Evolutionary conservation across 164 flowering plant genomes (phyloP).

Genomic region (Chimonanthus salicifolius): DNA sequence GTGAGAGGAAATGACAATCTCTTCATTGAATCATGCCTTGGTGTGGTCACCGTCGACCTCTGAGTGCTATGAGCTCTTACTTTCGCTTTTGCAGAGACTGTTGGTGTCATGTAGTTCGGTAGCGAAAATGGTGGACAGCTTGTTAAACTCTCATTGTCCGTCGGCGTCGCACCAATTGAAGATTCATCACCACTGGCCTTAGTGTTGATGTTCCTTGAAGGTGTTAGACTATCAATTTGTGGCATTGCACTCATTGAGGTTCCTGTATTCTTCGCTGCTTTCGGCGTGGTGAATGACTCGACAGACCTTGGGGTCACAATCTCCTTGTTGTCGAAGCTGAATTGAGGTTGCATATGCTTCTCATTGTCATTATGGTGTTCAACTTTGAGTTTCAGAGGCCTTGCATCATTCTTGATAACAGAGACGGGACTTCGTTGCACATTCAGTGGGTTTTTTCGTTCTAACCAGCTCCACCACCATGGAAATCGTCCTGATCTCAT

Average conservation of each 20-base stretch:
- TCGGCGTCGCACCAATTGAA: conserved; percentile 33
- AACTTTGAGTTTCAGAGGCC: conserved; percentile 40
- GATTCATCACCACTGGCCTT: conserved; percentile 31
- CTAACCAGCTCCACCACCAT: conserved; percentile 96
- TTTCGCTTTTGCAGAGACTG: conserved; percentile 81
- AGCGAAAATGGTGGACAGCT: conserved; percentile 92
- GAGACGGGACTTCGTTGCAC: conserved; percentile 25
- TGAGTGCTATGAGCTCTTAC: conserved; percentile 49
- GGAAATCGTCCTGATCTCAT: conserved; percentile 58
- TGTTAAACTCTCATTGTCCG: conserved; percentile 82
- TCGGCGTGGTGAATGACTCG: conserved; percentile 34
- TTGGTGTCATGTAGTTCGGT: conserved; percentile 87
- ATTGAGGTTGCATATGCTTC: conserved; percentile 23
- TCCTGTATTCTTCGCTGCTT: conserved; percentile 17
- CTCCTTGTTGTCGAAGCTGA: conserved; percentile 32
- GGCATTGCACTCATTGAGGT: conserved; percentile 11
- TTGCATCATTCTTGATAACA: conserved; percentile 24
- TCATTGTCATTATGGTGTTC: conserved; percentile 22
- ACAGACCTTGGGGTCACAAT: conserved; percentile 60
- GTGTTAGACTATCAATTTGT: conserved; percentile 14
- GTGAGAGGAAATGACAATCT: conserved; percentile 63
- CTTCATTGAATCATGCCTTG: conserved; percentile 42
- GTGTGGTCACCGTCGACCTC: conserved; percentile 30
- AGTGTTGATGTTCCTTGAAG: conserved; percentile 27
- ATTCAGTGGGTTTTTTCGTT: conserved; percentile 45